phyloP scores from a whole-genome alignment of 305 asterid genomes.

The Fraxinus greggii region DNA sequence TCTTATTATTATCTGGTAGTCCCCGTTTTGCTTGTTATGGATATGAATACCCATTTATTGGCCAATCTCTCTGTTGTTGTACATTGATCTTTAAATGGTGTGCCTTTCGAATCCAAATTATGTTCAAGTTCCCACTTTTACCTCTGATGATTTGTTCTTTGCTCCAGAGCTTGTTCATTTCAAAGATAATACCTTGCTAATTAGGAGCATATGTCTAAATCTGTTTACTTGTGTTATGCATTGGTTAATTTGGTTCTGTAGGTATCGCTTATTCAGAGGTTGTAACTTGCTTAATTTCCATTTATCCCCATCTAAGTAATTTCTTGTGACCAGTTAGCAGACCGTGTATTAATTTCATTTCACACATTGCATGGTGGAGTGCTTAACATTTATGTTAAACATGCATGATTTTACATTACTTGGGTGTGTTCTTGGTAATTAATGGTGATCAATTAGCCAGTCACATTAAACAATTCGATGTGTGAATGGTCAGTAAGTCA shows the following conservation, averaged over 20 bases:
- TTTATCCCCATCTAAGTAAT: neutral
- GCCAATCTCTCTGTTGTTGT: neutral
- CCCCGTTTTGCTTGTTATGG: neutral
- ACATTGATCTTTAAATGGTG: neutral
- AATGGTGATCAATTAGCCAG: slow-evolving; percentile 9
- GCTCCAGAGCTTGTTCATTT: neutral
- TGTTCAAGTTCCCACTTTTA: neutral
- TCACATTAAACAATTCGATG: neutral
- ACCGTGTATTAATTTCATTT: neutral
- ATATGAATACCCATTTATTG: neutral
- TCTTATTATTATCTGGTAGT: neutral
- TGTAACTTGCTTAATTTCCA: neutral
- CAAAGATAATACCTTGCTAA: neutral
- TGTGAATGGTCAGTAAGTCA: slow-evolving; percentile 8
- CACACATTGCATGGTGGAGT: neutral
- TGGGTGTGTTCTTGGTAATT: neutral
- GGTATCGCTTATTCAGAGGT: neutral
- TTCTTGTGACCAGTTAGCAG: neutral
- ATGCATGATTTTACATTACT: neutral
- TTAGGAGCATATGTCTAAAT: neutral
- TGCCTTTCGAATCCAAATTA: neutral
- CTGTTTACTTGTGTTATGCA: neutral
- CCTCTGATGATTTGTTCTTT: neutral
- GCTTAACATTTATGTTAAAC: neutral
- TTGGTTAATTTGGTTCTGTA: neutral